Base-by-base conservation (phyloP, 2,329 filamentous ascomycete species). In the Plenodomus biglobosus region DNA sequence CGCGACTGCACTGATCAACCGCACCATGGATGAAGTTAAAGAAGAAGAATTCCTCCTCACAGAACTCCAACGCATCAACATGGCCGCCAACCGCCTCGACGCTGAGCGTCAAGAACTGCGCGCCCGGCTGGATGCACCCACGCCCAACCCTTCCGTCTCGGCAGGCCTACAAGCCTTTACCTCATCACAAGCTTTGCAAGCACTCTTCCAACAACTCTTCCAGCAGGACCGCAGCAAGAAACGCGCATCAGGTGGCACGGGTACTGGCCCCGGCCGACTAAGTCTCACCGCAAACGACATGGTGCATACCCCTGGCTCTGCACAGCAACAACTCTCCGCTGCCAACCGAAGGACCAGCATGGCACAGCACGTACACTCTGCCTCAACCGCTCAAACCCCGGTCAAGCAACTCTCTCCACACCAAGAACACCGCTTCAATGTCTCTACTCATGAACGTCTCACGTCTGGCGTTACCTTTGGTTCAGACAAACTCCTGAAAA, bases 31-130 rank as follows among this genome's bases (percentile, higher is more conserved):
- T 55, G 92, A 99, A 73, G 88, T 92, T 20, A 85, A 89, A 53
- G 94, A 99, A 70, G 94, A 99, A 73, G 88, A 95, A 61, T 87
- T 90, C 27, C 76, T 99, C 2, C 80, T 99, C 16, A 81, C 92
- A 49, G 94, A 99, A 68, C 83, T 99, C 46, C 91, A 95, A 65
- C 87, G 94, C 50, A 97, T 99, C 58, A 83, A 95, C 64, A 86
- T 88, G 54, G 85, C 91, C 51, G 89, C 92, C 56, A 88, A 94
- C 59, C 85, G 85, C 48, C 87, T 97, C 66, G 90, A 95, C 67
- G 86, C 90, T 58, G 91, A 96, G 68, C 87, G 94, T 45, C 85
- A 86, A 59, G 92, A 96, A 69, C 82, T 95, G 38, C 96, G 92
- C 74, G 83, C 85, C 55, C 84, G 92, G 43, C 85, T 99, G 10